Percentiles rank a stretch among this genome's conserved stretches.
Evolutionary conservation across 768 basidiomycete species (phyloP).

Genomic region (Pleurotus eryngii): DNA sequence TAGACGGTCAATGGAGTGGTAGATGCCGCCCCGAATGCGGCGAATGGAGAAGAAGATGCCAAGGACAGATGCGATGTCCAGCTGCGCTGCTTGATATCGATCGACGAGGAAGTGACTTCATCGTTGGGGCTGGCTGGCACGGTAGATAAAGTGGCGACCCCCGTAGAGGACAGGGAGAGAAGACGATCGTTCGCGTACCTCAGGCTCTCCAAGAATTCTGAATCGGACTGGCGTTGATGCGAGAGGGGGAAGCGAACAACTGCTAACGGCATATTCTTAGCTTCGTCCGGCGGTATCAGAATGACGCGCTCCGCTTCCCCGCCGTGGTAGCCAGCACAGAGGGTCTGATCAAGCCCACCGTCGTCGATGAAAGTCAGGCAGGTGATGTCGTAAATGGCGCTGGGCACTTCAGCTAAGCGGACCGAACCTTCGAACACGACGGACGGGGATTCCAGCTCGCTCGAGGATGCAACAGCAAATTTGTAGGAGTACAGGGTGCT

Average conservation of each 20-base stretch:
- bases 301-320: constrained; percentile 51
- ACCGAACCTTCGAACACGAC: constrained; percentile 46
- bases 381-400: constrained; percentile 48
- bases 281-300: constrained; percentile 15
- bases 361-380: constrained; percentile 48
- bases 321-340: constrained; percentile 58
- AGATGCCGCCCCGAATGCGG: constrained; percentile 66
- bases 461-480: constrained; percentile 29
- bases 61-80: constrained; percentile 64
- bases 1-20: constrained; percentile 57
- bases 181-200: constrained; percentile 40
- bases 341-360: constrained; percentile 35
- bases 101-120: constrained; percentile 13
- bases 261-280: constrained; percentile 2
- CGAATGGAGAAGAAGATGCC: constrained; percentile 51
- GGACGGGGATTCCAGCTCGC: constrained; percentile 33
- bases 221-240: constrained; percentile 23
- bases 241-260: constrained; percentile 15
- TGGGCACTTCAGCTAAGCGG: constrained; percentile 30
- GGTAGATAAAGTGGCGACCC: constrained; percentile 41
- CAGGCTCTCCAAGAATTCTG: constrained; percentile 55
- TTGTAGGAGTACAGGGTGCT: constrained; percentile 52
- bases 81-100: constrained; percentile 50
- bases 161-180: constrained; percentile 57
- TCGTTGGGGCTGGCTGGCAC: constrained; percentile 4